These are phyloP conservation scores for Stephanodiscus triporus DNA, from an alignment of 108 stramenopile species.

Conservation along the genomic window DNA sequence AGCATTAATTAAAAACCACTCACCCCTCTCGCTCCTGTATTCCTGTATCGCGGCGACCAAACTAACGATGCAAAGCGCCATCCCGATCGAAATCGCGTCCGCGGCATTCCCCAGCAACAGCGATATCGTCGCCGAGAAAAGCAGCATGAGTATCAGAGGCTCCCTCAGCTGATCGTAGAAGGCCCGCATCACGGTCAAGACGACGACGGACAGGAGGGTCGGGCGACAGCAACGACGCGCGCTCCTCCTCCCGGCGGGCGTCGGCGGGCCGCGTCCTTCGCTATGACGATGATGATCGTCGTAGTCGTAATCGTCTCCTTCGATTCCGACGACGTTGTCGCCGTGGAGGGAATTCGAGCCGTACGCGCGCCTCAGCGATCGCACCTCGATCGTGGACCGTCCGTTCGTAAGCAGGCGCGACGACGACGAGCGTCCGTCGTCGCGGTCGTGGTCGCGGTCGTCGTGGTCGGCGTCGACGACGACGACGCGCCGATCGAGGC, in stretches of 20 bases:
- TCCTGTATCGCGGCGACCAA: slow-evolving; percentile 96
- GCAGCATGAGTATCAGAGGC: slow-evolving; percentile 92
- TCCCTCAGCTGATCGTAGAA: slow-evolving; percentile 91
- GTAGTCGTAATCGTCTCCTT: not conserved
- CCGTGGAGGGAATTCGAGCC: slow-evolving; percentile 67
- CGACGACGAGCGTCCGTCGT: not conserved
- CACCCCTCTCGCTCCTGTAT: slow-evolving; percentile 81
- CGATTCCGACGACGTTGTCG: slow-evolving; percentile 13
- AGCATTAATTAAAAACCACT: not conserved
- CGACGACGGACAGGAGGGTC: not conserved
- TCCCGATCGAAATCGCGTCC: slow-evolving; percentile 92
- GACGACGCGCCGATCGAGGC: slow-evolving; percentile 25
- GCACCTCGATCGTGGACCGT: slow-evolving; percentile 56
- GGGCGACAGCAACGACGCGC: not conserved
- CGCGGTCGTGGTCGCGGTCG: not conserved
- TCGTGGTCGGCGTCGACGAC: slow-evolving; percentile 53
- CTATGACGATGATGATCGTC: too few species aligned
- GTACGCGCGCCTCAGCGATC: slow-evolving; percentile 47
- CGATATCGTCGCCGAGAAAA: slow-evolving; percentile 86
- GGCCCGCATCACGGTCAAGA: slow-evolving; percentile 57
- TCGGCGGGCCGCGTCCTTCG: too few species aligned
- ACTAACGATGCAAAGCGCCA: slow-evolving; percentile 90
- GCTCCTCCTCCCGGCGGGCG: not conserved
- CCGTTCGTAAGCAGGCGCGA: slow-evolving; percentile 64
- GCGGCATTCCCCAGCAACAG: slow-evolving; percentile 81